A percentile compares a stretch with the other conserved stretches of the same genome.
Evolutionary conservation across 2,329 filamentous ascomycete species (phyloP).

Genomic region (Neopestalotiopsis sp.): DNA sequence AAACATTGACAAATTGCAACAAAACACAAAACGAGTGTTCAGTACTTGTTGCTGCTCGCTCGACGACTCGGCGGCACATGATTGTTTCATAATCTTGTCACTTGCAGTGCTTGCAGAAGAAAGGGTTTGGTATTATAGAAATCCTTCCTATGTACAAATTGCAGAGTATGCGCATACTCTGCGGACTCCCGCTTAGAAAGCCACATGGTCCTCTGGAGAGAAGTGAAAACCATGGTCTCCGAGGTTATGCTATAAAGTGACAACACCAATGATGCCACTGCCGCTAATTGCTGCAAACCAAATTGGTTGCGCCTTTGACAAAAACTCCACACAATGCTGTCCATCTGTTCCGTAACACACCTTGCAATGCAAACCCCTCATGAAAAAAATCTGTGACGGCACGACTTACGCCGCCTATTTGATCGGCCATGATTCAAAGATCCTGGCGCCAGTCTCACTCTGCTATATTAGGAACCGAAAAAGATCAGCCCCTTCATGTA

Average conservation of each 20-base stretch:
- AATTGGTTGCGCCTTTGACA: slow-evolving; percentile 6
- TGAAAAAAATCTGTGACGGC: background rate
- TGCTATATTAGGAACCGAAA: background rate
- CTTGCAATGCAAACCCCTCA: slow-evolving; percentile 18
- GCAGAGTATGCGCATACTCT: slow-evolving; percentile 9
- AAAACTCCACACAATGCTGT: slow-evolving; percentile 21
- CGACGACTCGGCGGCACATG: background rate
- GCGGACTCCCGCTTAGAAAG: slow-evolving; percentile 18
- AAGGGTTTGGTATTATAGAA: background rate
- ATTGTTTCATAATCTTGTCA: background rate
- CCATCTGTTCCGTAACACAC: slow-evolving; percentile 15
- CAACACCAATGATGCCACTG: slow-evolving; percentile 18
- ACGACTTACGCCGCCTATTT: slow-evolving; percentile 1
- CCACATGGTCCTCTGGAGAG: slow-evolving; percentile 18
- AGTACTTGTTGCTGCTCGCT: too few species aligned
- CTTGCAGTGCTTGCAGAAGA: background rate
- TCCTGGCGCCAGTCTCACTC: background rate
- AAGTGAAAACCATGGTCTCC: slow-evolving; percentile 4
- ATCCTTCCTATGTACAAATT: slow-evolving; percentile 21
- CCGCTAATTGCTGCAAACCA: slow-evolving; percentile 7
- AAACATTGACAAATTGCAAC: too few species aligned
- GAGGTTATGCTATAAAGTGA: background rate
- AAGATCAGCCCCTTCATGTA: background rate
- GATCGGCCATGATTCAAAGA: slow-evolving; percentile 14
- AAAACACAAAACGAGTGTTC: too few species aligned